Evolutionary conservation across 768 basidiomycete species (phyloP).

Genomic region (Suillus clintonianus): DNA sequence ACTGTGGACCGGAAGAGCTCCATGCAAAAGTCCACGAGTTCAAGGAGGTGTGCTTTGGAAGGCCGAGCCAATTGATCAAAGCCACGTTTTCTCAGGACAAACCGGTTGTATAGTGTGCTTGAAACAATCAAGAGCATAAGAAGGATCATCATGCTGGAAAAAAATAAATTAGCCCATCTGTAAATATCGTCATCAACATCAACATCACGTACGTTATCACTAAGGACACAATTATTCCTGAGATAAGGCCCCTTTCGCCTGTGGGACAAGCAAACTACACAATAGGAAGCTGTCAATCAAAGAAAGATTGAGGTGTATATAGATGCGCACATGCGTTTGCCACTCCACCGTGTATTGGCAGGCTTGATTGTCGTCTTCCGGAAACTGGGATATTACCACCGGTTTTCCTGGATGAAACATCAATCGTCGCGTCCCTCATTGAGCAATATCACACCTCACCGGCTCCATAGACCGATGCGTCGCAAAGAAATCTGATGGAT

Average conservation of each 20-base stretch:
- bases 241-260: conserved; percentile 49
- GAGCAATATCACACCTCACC: conserved; percentile 33
- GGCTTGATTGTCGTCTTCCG: conserved; percentile 57
- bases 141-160: conserved; percentile 52
- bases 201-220: conserved; percentile 55
- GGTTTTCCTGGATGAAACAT: conserved; percentile 41
- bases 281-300: neutral
- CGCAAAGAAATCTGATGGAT: conserved; percentile 77
- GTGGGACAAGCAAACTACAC: conserved; percentile 72
- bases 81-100: conserved; percentile 69
- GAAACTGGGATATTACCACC: conserved; percentile 64
- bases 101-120: conserved; percentile 78
- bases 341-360: conserved; percentile 86
- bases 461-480: conserved; percentile 56
- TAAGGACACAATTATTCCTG: conserved; percentile 58
- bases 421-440: neutral
- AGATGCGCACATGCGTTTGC: conserved; percentile 66
- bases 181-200: neutral
- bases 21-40: conserved; percentile 21
- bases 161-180: neutral
- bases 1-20: conserved; percentile 18
- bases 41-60: conserved; percentile 29
- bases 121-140: conserved; percentile 66
- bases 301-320: neutral
- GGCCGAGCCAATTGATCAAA: conserved; percentile 74